Base-by-base conservation (phyloP, 2,329 filamentous ascomycete genomes). In the Endothia cerciana region DNA sequence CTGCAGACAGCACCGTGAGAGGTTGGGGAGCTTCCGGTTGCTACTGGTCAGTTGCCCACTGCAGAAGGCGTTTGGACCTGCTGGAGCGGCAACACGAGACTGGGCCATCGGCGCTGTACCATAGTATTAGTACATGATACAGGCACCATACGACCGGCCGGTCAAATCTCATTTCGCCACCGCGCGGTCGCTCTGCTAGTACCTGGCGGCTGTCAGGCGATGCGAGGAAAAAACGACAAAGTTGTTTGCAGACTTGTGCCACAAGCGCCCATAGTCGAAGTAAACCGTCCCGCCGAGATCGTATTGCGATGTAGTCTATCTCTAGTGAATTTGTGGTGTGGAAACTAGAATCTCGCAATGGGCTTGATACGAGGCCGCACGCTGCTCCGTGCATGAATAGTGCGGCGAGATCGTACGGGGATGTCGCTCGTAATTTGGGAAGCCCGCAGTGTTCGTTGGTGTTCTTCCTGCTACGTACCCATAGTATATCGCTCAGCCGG, bases 391-490 rank as follows among this genome's bases (percentile, higher is more conserved):
- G 63, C 66, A 65, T 65, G 65, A 60, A 68, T 68, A 68, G 56
- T 67, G 65, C 63, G 55, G 63, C 63, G 45, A 57, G 57, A 65
- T 66, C 62, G 60, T 67, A 63, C 67, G 40, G 62, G 49, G 56
- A 45, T 64, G 63, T 68, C 66, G 66, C 63, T 70, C 69, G 68
- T 62, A 70, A 70, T 70, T 61, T 70, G 65, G 65, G 51, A 59
- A 40, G 47, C 28, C 60, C 60, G 36, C 51, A 56, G 62, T 65
- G 53, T 53, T 33, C n/a, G n/a, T 45, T 30, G 30, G 58, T 47
- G 62, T 49, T 53, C 43, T 49, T 58, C 57, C 38, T 47, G 33
- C 56, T 25, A 30, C 7, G 45, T 47, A 58, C n/a, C 40, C 40
- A 55, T 45, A 64, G 55, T 63, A 53, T 41, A 40, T 51, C 13